phyloP scores from a whole-genome alignment of 164 flowering plant species.

The Hamamelis virginiana region DNA sequence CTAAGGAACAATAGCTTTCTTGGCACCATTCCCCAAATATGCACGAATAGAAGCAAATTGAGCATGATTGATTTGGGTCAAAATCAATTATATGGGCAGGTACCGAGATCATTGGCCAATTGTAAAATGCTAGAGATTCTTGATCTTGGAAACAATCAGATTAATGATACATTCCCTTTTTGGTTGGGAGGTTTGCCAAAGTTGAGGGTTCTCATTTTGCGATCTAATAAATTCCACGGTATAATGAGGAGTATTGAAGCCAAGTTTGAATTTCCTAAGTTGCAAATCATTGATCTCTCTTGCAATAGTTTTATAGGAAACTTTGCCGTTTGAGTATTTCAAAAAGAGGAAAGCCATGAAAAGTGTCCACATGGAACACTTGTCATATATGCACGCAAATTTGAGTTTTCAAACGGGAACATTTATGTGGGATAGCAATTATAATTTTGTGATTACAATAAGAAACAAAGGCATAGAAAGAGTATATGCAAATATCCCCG shows the following conservation, averaged over 20 bases:
- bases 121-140: conserved; percentile 6
- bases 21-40: conserved; percentile 13
- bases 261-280: not conserved
- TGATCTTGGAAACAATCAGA: conserved; percentile 11
- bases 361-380: not conserved
- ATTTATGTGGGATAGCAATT: not conserved
- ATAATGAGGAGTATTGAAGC: not conserved
- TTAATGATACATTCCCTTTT: conserved; percentile 7
- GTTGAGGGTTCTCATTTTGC: conserved; percentile 8
- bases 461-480: conserved; percentile 5
- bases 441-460: not conserved
- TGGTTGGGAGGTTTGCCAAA: conserved; percentile 10
- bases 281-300: conserved; percentile 16
- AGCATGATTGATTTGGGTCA: conserved; percentile 3
- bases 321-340: not conserved
- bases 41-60: not conserved
- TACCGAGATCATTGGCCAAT: conserved; percentile 12
- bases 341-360: not conserved
- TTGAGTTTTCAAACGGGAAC: too few relatives aligned
- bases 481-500: not conserved
- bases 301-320: conserved; percentile 6
- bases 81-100: conserved; percentile 14
- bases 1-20: conserved; percentile 9
- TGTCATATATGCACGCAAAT: not conserved
- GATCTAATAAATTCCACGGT: conserved; percentile 12